phyloP scores from a whole-genome alignment of 345 rosid species.

The Lepidium sativum region DNA sequence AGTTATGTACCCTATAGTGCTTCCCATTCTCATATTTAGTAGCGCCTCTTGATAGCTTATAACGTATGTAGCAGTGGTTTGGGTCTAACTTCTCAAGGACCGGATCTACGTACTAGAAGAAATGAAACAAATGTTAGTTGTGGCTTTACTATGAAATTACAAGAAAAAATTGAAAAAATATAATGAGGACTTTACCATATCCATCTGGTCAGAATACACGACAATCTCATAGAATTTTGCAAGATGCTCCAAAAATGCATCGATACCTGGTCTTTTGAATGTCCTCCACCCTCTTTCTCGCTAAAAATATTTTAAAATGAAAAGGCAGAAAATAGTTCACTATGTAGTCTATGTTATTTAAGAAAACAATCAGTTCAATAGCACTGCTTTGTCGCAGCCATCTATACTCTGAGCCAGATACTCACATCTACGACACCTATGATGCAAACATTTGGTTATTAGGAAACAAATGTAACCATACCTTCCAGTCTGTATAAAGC shows the following conservation, averaged over 20 bases:
- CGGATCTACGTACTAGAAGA: conserved; percentile 67
- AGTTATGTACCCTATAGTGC: conserved; percentile 77
- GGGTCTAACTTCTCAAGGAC: conserved; percentile 82
- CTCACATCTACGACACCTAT: background rate
- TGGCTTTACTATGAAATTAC: background rate
- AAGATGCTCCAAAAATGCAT: conserved; percentile 90
- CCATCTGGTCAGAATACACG: conserved; percentile 75
- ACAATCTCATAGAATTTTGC: conserved; percentile 74
- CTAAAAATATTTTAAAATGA: conserved; percentile 27
- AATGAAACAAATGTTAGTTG: background rate
- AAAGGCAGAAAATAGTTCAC: background rate
- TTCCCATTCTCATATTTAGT: conserved; percentile 87
- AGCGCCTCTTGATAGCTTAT: conserved; percentile 66
- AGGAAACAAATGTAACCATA: conserved; percentile 16
- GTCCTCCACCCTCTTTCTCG: conserved; percentile 99
- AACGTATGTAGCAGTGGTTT: conserved; percentile 52
- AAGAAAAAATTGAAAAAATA: background rate
- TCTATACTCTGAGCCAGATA: background rate
- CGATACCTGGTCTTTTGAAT: conserved; percentile 96
- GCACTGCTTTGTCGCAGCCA: background rate
- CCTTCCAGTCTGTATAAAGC: conserved; percentile 94
- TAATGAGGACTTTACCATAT: conserved; percentile 44
- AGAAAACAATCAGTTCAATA: no score
- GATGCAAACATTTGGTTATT: background rate
- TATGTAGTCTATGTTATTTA: background rate